phyloP scores from a whole-genome alignment of 2,329 filamentous ascomycete species.

The Blastomyces parvus region DNA sequence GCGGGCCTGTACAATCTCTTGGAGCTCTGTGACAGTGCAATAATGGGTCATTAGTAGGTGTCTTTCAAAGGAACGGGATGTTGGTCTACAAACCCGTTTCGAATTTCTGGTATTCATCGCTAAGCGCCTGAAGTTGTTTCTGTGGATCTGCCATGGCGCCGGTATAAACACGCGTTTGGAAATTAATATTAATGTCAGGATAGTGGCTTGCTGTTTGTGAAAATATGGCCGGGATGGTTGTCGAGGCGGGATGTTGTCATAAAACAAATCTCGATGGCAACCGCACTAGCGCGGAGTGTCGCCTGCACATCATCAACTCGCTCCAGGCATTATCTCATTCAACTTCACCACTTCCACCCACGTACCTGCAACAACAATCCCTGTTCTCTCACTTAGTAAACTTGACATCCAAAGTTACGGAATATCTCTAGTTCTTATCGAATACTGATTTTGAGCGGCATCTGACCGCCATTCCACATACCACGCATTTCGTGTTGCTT shows the following conservation, averaged over 20 bases:
- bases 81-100: slow-evolving; percentile 57
- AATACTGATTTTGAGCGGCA: not conserved
- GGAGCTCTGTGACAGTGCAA: slow-evolving; percentile 55
- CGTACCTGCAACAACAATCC: not conserved
- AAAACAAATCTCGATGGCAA: slow-evolving; percentile 6
- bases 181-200: not conserved
- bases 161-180: not conserved
- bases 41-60: not conserved
- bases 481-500: not conserved
- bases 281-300: slow-evolving; percentile 13
- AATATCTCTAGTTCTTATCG: not conserved
- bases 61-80: not conserved
- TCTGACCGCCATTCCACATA: not conserved
- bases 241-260: not conserved
- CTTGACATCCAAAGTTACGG: not conserved
- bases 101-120: slow-evolving; percentile 77
- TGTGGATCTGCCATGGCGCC: slow-evolving; percentile 60
- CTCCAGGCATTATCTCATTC: not conserved
- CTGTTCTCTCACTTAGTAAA: not conserved
- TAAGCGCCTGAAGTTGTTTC: slow-evolving; percentile 68
- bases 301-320: not conserved
- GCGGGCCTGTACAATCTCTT: slow-evolving; percentile 62
- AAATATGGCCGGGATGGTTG: not conserved
- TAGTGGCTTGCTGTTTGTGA: not conserved
- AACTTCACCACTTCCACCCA: not conserved